Evolutionary conservation across 352 stramenopile species (phyloP).

Genomic region (Pythium brachiatum): DNA sequence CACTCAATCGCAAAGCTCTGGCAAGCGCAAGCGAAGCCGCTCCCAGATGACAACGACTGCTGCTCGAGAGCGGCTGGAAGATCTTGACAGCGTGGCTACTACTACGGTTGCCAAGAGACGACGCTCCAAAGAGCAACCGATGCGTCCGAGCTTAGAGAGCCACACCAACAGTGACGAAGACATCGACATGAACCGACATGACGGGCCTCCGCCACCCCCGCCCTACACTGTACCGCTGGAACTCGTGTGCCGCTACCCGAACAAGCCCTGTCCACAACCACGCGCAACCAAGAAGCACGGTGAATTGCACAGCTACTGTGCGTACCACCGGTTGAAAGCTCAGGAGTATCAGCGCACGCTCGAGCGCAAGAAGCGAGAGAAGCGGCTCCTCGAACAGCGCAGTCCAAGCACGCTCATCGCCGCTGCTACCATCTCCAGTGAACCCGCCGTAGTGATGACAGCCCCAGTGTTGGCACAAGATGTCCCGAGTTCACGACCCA

Average conservation of each 20-base stretch:
- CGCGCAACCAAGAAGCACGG: slow-evolving; percentile 46
- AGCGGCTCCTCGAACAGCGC: slow-evolving; percentile 18
- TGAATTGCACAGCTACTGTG: slow-evolving; percentile 56
- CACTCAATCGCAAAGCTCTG: neutral
- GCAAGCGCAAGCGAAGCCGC: slow-evolving; percentile 17
- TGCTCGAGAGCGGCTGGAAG: slow-evolving; percentile 7
- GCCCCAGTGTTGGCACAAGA: neutral
- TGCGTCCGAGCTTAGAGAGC: slow-evolving; percentile 6
- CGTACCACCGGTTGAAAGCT: slow-evolving; percentile 48
- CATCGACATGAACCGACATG: slow-evolving; percentile 6
- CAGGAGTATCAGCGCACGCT: slow-evolving; percentile 41
- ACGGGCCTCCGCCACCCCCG: slow-evolving; percentile 10
- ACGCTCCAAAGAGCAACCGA: neutral
- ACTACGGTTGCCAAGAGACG: slow-evolving; percentile 2
- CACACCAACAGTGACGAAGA: slow-evolving; percentile 16
- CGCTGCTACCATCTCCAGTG: slow-evolving; percentile 19
- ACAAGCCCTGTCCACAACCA: slow-evolving; percentile 47
- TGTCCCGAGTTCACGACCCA: neutral
- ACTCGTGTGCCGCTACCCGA: slow-evolving; percentile 51
- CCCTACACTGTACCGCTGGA: slow-evolving; percentile 33
- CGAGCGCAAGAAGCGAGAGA: slow-evolving; percentile 39
- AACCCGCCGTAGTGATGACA: neutral
- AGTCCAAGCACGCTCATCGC: slow-evolving; percentile 15
- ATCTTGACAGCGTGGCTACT: neutral
- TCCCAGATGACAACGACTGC: slow-evolving; percentile 10